Evolutionary conservation across 345 rosid genomes (phyloP), one percentile per base, ranked within the genome.

Genomic region (Pelargonium nanum): DNA sequence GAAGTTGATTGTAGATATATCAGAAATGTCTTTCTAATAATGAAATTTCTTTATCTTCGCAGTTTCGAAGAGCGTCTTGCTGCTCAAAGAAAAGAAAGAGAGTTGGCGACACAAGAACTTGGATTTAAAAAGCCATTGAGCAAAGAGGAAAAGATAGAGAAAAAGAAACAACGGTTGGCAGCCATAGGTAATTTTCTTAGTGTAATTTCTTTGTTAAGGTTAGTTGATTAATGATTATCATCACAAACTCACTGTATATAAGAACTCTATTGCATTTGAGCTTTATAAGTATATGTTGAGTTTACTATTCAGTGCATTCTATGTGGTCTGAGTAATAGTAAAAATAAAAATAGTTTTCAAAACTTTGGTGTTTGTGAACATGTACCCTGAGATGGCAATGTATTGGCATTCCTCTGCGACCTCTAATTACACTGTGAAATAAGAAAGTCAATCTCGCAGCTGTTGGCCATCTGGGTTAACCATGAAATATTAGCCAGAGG

Each of bases 1-100:
- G 48, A 40, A 40, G 9, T 40, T 40, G 13, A 40, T 40, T 17
- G 15, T 40, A 17, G 48, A 40, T 40, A 40, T 40, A 9, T 40
- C 16, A 10, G 17, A 10, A 40, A 40, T 20, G 61, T 20, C 22
- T 23, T 58, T 12, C 25, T 58, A 2, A 22, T 51, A 5, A 22
- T 15, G 34, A 40, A 64, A 44, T 56, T 64, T 21, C n/a, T 24
- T 22, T 55, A 17, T 40, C 0, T 68, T 71, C 60, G 61, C 80
- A 93, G 99, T 81, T 93, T 93, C 25, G 91, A 93, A 77, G 97
- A 89, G 79, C 88, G 99, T 55, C 96, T 93, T 23, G 88, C 85
- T 65, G 94, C 89, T 56, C 99, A 93, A 68, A 76, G 97, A 73
- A 84, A 56, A 63, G 97, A 93, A 77, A 85, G 85, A 78, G 99